Base-by-base conservation (phyloP, 139 green algal genomes). In the Micromonas commoda region DNA sequence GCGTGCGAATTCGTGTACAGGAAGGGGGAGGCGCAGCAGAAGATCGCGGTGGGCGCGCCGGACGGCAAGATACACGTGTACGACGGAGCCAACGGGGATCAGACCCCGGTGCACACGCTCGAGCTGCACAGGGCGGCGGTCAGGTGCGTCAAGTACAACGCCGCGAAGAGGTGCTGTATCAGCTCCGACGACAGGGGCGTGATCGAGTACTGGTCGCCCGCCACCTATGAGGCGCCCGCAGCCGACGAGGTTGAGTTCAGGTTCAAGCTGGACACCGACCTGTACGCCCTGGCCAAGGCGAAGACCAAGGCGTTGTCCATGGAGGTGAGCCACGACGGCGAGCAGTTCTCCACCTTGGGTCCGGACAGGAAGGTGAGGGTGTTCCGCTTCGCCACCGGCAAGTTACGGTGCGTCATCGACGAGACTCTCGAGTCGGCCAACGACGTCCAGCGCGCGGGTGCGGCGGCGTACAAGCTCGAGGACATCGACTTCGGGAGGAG, bases 241-340 rank as follows among this genome's bases (percentile, higher is more conserved):
- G 26, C 37, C 5, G n/a, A 79, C 34, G 24, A 35, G 21, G 34
- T 80, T 21, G 61, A 73, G 21, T 90, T 89, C 78, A 93, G 94
- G 82, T 83, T 76, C 52, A 90, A 90, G 77, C 66, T 95, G 52
- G 93, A 98, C 74, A 98, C 95, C 0, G 90, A 98, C 85, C 85
- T 99, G 31, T 98, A 93, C 67, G 87, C 88, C 0, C 78, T 97
- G n/a, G 90, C 86, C n/a, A 97, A 96, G 85, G 88, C 82, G 24
- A 94, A 93, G 77, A 86, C 89, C 0, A 70, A 13, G 0, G 88
- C 89, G 1, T 68, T 61, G n/a, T 85, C 73, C 0, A 65, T 92
- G 31, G 85, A 88, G 78, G 81, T 87, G 64, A 90, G 81, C 71
- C 72, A 66, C 9, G 91, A 97, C 80, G 94, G 94, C 31, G 34